Evolutionary conservation across 345 rosid species (phyloP).

Genomic region (Carallia brachiata): DNA sequence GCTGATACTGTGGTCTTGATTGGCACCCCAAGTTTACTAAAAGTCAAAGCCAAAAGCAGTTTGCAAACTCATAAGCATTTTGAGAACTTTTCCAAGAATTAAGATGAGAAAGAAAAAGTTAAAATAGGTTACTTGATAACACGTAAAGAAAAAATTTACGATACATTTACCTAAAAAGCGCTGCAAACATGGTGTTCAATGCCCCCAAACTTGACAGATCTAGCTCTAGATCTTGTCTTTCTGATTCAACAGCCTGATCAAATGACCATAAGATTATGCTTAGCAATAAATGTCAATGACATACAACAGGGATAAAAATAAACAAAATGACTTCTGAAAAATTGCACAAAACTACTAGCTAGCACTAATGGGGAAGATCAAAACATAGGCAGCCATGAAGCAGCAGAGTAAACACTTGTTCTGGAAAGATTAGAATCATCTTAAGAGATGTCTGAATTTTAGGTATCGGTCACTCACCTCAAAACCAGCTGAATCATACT

Average conservation of each 20-base stretch:
- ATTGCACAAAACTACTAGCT: background rate
- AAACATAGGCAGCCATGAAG: background rate
- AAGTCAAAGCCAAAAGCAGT: conserved; percentile 7
- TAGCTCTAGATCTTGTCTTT: conserved; percentile 80
- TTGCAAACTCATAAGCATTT: background rate
- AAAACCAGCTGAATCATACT: conserved; percentile 91
- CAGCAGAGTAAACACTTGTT: background rate
- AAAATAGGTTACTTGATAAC: too few relatives aligned
- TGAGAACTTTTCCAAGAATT: background rate
- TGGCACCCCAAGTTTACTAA: conserved; percentile 97
- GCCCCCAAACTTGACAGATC: conserved; percentile 98
- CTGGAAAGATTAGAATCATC: background rate
- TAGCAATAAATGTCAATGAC: conserved; percentile 1
- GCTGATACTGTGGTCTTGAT: conserved; percentile 98
- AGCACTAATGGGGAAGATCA: background rate
- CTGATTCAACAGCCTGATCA: conserved; percentile 69
- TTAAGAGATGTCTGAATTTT: background rate
- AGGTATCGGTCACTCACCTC: conserved; percentile 53
- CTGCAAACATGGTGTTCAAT: conserved; percentile 93
- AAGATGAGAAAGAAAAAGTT: background rate
- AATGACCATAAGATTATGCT: conserved; percentile 18
- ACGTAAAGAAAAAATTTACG: background rate
- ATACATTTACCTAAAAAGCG: conserved; percentile 70
- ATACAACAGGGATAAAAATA: conserved; percentile 5
- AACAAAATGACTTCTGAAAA: background rate